Conservation (phyloP, 768 basidiomycete genomes). For the Pluteus cervinus region DNA sequence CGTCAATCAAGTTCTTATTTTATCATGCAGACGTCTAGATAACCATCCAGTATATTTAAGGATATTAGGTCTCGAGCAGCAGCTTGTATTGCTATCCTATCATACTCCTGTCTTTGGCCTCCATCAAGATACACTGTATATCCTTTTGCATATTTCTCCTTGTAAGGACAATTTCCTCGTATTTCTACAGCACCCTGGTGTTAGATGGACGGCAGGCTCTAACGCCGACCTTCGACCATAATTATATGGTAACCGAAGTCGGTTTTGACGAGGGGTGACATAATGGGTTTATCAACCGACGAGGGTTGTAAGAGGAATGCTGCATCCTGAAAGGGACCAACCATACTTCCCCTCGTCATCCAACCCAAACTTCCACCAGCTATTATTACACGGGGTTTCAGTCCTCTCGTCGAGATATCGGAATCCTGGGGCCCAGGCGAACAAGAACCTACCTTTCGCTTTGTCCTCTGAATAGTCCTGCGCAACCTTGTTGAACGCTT, state of each 20-base stretch:
- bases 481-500: slow-evolving; percentile 83
- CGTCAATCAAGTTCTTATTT: too few species aligned
- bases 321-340: slow-evolving; percentile 85
- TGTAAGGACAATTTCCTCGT: too few species aligned
- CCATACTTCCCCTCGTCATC: slow-evolving; percentile 86
- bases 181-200: too few species aligned
- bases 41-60: too few species aligned
- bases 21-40: too few species aligned
- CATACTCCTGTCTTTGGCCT: too few species aligned
- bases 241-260: slow-evolving; percentile 85
- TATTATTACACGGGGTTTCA: slow-evolving; percentile 20
- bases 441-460: slow-evolving; percentile 57
- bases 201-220: too few species aligned
- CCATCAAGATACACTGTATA: too few species aligned
- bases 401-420: too few species aligned
- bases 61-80: too few species aligned
- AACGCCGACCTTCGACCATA: slow-evolving; percentile 82
- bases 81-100: too few species aligned
- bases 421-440: neutral
- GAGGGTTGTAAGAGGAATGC: slow-evolving; percentile 79
- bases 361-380: slow-evolving; percentile 84
- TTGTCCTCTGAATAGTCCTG: slow-evolving; percentile 91
- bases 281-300: slow-evolving; percentile 69
- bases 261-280: slow-evolving; percentile 75
- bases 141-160: too few species aligned